phyloP scores from a whole-genome alignment of 2,329 filamentous ascomycete species.

The Clonostachys rosea region DNA sequence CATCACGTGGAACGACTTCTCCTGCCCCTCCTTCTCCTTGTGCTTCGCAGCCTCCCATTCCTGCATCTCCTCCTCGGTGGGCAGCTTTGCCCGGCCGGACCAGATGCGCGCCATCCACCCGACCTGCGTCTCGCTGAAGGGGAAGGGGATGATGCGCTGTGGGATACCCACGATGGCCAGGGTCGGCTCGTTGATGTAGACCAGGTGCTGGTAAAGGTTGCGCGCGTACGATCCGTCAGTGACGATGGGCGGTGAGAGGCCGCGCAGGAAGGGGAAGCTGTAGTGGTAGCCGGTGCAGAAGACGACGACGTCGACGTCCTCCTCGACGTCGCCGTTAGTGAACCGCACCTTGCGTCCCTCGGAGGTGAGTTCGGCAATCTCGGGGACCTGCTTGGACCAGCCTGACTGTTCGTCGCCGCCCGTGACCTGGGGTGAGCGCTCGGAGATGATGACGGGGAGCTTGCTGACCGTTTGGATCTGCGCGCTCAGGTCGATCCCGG shows the following conservation, averaged over 20 bases:
- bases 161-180: conserved; percentile 62
- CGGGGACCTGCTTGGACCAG: conserved; percentile 26
- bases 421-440: conserved; percentile 21
- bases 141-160: conserved; percentile 69
- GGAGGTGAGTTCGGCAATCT: conserved; percentile 40
- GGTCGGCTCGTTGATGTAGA: conserved; percentile 61
- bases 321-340: conserved; percentile 55
- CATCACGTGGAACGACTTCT: conserved; percentile 32
- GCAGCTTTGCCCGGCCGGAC: conserved; percentile 55
- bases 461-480: conserved; percentile 55
- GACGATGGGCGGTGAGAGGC: conserved; percentile 39
- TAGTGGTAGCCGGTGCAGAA: conserved; percentile 89
- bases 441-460: conserved; percentile 52
- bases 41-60: conserved; percentile 54
- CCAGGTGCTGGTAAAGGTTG: conserved; percentile 67
- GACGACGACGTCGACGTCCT: conserved; percentile 65
- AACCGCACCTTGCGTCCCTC: conserved; percentile 54
- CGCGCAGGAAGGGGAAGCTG: conserved; percentile 64
- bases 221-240: conserved; percentile 59
- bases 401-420: conserved; percentile 13
- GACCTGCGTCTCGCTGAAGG: conserved; percentile 63
- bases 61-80: conserved; percentile 50
- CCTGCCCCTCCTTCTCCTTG: conserved; percentile 34
- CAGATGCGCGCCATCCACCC: conserved; percentile 64
- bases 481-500: conserved; percentile 63